phyloP scores from a whole-genome alignment of 345 rosid species.

The Balakata baccata region DNA sequence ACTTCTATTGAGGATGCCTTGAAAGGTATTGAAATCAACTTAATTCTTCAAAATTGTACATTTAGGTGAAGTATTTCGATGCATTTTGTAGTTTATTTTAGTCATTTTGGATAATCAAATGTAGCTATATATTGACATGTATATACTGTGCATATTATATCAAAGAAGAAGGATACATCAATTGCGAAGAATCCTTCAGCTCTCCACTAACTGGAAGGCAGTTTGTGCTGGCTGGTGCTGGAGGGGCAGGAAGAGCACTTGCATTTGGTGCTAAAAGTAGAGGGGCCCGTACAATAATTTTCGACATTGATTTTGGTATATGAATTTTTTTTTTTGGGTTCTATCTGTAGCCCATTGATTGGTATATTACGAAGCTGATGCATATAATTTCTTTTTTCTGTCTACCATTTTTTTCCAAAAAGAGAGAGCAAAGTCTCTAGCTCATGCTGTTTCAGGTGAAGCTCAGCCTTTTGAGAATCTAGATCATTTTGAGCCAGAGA shows the following conservation, averaged over 20 bases:
- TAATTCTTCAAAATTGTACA: neutral
- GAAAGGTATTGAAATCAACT: constrained; percentile 32
- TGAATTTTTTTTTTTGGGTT: neutral
- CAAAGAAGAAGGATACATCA: constrained; percentile 26
- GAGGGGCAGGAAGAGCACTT: constrained; percentile 66
- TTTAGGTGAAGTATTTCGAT: neutral
- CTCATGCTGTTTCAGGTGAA: constrained; percentile 48
- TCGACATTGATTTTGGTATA: constrained; percentile 54
- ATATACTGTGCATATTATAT: neutral
- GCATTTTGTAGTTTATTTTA: neutral
- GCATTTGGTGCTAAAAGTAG: constrained; percentile 58
- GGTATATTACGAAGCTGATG: neutral
- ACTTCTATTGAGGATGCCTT: constrained; percentile 56
- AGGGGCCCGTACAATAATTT: constrained; percentile 50
- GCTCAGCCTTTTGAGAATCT: constrained; percentile 39
- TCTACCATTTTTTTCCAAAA: constrained; percentile 12
- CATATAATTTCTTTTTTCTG: constrained; percentile 7
- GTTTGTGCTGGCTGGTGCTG: constrained; percentile 60
- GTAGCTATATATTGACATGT: constrained; percentile 1
- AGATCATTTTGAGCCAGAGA: constrained; percentile 41
- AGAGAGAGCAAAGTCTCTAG: constrained; percentile 59
- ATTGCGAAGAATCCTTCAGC: constrained; percentile 14
- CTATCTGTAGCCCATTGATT: neutral
- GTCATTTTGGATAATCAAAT: neutral
- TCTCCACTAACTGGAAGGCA: constrained; percentile 43